Percentiles rank a stretch among this genome's conserved stretches.
These are phyloP conservation scores for Guillardia theta DNA, from an alignment of 78 protist species.

Conservation along the genomic window DNA sequence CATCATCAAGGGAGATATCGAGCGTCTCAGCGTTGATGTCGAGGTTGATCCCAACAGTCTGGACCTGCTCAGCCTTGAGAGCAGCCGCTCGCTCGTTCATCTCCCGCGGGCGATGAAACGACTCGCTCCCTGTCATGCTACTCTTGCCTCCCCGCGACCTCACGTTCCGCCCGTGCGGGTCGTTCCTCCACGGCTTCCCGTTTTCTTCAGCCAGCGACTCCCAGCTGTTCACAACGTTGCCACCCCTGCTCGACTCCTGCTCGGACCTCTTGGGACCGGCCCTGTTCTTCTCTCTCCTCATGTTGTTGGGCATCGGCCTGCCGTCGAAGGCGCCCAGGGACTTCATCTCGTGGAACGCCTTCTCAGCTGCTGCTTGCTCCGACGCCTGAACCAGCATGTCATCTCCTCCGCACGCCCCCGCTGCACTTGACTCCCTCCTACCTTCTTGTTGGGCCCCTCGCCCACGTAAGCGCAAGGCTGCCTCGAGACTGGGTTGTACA, in stretches of 20 bases:
- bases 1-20: not conserved
- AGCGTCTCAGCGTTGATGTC: not conserved
- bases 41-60: not conserved
- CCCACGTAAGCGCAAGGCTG: not conserved
- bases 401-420: not conserved
- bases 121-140: not conserved
- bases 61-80: not conserved
- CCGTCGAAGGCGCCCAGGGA: not conserved
- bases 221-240: not conserved
- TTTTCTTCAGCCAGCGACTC: not conserved
- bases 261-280: no score
- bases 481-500: not conserved
- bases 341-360: not conserved
- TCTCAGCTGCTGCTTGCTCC: not conserved
- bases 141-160: not conserved
- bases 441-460: not conserved
- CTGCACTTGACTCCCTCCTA: not conserved
- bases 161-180: not conserved
- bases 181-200: not conserved
- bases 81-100: not conserved
- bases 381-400: not conserved
- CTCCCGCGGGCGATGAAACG: not conserved
- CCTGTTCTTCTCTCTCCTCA: not conserved
- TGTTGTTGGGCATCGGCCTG: not conserved
- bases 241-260: not conserved